A percentile compares a stretch with the other conserved stretches of the same genome.
phyloP scores from a whole-genome alignment of 192 early-diverging fungal species.

The Backusella psychrophila region DNA sequence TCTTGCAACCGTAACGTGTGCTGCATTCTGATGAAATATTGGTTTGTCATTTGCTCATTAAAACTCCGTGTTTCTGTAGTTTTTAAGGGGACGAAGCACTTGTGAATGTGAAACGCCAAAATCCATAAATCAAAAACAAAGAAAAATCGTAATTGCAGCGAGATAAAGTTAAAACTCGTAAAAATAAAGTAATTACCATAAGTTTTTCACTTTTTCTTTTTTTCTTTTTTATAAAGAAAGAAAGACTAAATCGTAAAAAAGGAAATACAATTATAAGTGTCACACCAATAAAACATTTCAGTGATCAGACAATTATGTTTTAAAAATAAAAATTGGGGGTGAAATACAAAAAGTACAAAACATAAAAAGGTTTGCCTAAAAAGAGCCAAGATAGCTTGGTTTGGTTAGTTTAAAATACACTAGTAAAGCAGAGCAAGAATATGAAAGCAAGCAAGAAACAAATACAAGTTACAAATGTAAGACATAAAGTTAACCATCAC shows the following conservation, averaged over 20 bases:
- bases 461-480: background rate
- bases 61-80: background rate
- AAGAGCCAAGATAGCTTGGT: background rate
- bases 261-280: background rate
- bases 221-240: background rate
- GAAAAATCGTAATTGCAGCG: background rate
- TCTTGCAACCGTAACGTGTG: background rate
- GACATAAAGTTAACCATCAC: background rate
- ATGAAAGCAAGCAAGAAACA: background rate
- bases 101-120: background rate
- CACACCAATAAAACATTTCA: slow-evolving; percentile 4
- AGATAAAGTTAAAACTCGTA: background rate
- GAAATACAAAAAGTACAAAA: background rate
- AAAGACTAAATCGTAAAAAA: background rate
- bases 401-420: background rate
- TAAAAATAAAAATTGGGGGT: background rate
- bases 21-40: background rate
- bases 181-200: background rate
- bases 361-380: background rate
- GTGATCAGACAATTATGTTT: slow-evolving; percentile 3
- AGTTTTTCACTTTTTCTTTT: background rate
- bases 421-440: background rate
- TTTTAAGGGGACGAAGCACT: background rate
- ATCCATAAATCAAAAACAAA: background rate
- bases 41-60: background rate